phyloP scores from a whole-genome alignment of 768 basidiomycete genomes.

The Rhodotorula paludigena region DNA sequence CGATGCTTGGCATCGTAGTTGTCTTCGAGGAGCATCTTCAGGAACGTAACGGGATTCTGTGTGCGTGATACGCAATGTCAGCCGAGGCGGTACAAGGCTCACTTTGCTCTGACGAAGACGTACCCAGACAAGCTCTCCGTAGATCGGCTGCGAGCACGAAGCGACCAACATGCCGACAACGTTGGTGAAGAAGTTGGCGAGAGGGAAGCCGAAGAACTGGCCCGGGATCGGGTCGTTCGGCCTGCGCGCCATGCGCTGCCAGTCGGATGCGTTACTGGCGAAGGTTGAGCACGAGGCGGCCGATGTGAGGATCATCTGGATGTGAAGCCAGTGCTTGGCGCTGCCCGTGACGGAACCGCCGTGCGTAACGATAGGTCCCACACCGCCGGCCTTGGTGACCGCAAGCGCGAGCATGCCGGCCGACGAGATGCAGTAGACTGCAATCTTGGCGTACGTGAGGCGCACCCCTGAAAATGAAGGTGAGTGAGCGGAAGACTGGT shows the following conservation, averaged over 20 bases:
- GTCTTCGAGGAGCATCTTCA: constrained; percentile 42
- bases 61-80: no score
- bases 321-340: constrained; percentile 71
- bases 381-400: constrained; percentile 62
- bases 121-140: constrained; percentile 38
- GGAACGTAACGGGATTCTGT: constrained; percentile 43
- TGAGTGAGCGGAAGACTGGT: no score
- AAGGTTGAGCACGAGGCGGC: constrained; percentile 44
- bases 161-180: constrained; percentile 41
- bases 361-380: constrained; percentile 66
- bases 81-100: no score
- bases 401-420: constrained; percentile 70
- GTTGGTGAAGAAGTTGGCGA: constrained; percentile 42
- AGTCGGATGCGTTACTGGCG: constrained; percentile 43
- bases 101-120: no score
- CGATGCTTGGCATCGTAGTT: constrained; percentile 41
- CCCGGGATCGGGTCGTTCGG: constrained; percentile 41
- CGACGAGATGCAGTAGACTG: constrained; percentile 63
- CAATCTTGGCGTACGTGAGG: constrained; percentile 55
- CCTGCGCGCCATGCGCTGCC: constrained; percentile 41
- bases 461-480: no score
- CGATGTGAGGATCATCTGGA: constrained; percentile 64
- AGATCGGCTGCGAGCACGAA: constrained; percentile 35
- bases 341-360: no score
- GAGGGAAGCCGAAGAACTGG: constrained; percentile 43